phyloP scores from a whole-genome alignment of 2,329 filamentous ascomycete species.

The Diaporthe sp. region DNA sequence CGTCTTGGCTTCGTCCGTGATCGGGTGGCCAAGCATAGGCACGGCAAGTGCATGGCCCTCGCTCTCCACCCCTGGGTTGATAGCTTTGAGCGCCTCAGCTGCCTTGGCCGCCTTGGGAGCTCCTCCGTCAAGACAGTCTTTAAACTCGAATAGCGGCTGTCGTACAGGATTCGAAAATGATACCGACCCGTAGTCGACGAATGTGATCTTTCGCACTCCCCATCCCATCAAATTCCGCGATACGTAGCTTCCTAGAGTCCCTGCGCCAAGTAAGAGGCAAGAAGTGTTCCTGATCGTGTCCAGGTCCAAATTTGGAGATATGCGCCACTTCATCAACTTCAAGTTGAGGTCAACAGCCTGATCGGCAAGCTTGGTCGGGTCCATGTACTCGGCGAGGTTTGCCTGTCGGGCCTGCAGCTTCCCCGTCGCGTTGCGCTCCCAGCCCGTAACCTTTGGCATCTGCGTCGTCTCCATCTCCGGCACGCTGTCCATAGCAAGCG shows the following conservation, averaged over 20 bases:
- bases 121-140: conserved; percentile 89
- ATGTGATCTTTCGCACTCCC: conserved; percentile 95
- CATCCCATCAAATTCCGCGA: conserved; percentile 93
- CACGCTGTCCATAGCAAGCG: conserved; percentile 67
- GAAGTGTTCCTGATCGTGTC: conserved; percentile 90
- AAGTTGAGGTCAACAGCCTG: conserved; percentile 96
- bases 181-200: conserved; percentile 92
- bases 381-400: conserved; percentile 93
- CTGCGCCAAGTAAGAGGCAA: conserved; percentile 91
- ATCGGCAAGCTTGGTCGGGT: conserved; percentile 87
- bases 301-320: conserved; percentile 88
- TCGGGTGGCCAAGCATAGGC: conserved; percentile 95
- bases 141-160: conserved; percentile 91
- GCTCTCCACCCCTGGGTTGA: conserved; percentile 91
- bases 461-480: conserved; percentile 58
- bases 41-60: conserved; percentile 86
- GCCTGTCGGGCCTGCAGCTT: conserved; percentile 84
- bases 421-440: conserved; percentile 86
- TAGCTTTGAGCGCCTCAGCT: conserved; percentile 82
- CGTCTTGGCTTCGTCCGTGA: conserved; percentile 77
- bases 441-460: conserved; percentile 93
- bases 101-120: conserved; percentile 86
- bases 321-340: conserved; percentile 99
- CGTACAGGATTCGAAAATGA: conserved; percentile 97
- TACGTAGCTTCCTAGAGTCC: conserved; percentile 94